Base-by-base conservation (phyloP, 257 asterid species). In the Dorcoceras hygrometricum region DNA sequence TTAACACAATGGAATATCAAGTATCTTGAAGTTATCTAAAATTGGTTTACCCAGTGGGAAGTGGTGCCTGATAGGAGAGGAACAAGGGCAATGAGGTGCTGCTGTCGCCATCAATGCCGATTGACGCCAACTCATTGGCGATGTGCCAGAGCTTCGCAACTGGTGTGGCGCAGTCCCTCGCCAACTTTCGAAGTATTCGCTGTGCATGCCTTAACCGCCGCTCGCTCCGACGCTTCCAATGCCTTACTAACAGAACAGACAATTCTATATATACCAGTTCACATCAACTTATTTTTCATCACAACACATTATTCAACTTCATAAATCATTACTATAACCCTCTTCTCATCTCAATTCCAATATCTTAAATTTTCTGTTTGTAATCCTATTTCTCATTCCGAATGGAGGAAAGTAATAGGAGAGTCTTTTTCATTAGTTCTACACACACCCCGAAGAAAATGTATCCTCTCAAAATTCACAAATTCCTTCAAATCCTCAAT, bases 81-180 rank as follows among this genome's bases (percentile, higher is more conserved):
- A 83, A 75, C 88, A 86, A 74, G 28, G 72, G 80, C 1, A 82
- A 80, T 7, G 22, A 2, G 8, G 53, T 19, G 20, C 20, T 14
- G 67, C 73, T 76, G 57, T 63, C 28, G 36, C 70, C 71, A 54
- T 73, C 54, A 20, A 70, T 76, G 36, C 63, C 65, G 27, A 80
- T 64, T 14, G 83, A 57, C 25, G 81, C 81, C 74, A 89, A 31
- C 31, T 89, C 95, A 63, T 83, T 70, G 19, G 88, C 85, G 5
- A 84, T 57, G 7, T 71, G 72, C 87, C 95, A 84, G n/a, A 89
- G 81, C 66, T 76, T 80, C 10, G 84, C 70, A 24, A 82, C 83
- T 19, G 95, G 95, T 1, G 89, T 83, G 23, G 89, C 89, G 54
- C 84, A 73, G 58, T 83, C 86, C 54, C 87, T 73, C 0, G 95